Evolutionary conservation across 805 yeast genomes (phyloP).

Genomic region (Pichia eremophila): DNA sequence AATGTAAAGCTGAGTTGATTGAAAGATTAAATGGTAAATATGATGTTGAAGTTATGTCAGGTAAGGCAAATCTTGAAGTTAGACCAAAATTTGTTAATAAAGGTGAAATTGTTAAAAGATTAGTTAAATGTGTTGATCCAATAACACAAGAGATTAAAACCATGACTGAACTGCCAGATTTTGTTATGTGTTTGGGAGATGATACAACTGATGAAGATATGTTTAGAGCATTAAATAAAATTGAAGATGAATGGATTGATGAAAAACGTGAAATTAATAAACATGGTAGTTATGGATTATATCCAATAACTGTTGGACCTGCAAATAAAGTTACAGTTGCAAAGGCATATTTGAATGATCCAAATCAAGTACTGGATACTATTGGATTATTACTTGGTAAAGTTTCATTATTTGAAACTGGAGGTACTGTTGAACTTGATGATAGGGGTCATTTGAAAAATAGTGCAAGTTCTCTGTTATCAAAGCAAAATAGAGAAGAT

Average conservation of each 20-base stretch:
- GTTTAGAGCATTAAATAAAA: conserved; percentile 68
- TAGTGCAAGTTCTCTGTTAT: conserved; percentile 35
- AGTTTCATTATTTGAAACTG: conserved; percentile 68
- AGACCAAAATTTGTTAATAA: conserved; percentile 90
- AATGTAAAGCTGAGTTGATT: conserved; percentile 56
- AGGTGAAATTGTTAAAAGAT: conserved; percentile 86
- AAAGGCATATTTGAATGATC: conserved; percentile 75
- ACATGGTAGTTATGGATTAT: conserved; percentile 53
- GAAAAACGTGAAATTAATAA: conserved; percentile 33
- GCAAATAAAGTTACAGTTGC: conserved; percentile 82
- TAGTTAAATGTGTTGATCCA: conserved; percentile 60
- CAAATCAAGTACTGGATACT: conserved; percentile 75
- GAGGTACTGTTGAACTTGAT: conserved; percentile 66
- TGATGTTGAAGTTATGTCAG: conserved; percentile 92
- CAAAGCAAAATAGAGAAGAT: conserved; percentile 45
- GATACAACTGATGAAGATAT: conserved; percentile 97
- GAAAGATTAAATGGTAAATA: conserved; percentile 44
- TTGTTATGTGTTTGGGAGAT: conserved; percentile 86
- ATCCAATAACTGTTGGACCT: conserved; percentile 88
- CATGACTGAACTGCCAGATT: conserved; percentile 57
- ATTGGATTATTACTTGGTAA: conserved; percentile 73
- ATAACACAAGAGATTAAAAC: conserved; percentile 17
- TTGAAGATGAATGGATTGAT: conserved; percentile 46
- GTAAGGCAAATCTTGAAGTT: conserved; percentile 97
- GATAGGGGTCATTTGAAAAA: conserved; percentile 62